phyloP scores from a whole-genome alignment of 1,139 yeast species.

The Pichiaceae sp. region DNA sequence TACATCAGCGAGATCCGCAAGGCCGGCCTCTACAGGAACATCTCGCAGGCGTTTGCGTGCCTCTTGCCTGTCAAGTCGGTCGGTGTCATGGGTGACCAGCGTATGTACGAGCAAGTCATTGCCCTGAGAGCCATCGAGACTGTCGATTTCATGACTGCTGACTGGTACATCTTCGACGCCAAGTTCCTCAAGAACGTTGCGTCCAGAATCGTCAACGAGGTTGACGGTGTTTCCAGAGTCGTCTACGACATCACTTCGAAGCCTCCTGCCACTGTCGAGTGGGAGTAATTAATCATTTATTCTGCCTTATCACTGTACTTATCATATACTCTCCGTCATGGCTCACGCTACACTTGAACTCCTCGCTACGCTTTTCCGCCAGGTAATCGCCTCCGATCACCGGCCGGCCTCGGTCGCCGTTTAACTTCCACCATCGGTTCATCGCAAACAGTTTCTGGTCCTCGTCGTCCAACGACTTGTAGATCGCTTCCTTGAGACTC shows the following conservation, averaged over 20 bases:
- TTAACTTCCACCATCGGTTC: slow-evolving; percentile 50
- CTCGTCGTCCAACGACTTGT: slow-evolving; percentile 42
- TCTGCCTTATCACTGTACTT: slow-evolving; percentile 1
- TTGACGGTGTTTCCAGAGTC: slow-evolving; percentile 97
- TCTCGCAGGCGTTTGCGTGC: slow-evolving; percentile 97
- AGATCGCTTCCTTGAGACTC: slow-evolving; percentile 74
- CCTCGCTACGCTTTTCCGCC: slow-evolving; percentile 25
- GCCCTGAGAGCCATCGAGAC: slow-evolving; percentile 98
- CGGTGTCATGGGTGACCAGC: slow-evolving; percentile 99
- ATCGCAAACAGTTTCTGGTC: slow-evolving; percentile 49
- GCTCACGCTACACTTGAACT: slow-evolving; percentile 47
- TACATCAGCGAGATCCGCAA: slow-evolving; percentile 91
- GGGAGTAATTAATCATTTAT: slow-evolving; percentile 88
- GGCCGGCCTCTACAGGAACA: slow-evolving; percentile 87
- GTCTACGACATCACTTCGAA: slow-evolving; percentile 97
- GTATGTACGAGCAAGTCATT: slow-evolving; percentile 98
- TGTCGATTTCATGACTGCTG: slow-evolving; percentile 98
- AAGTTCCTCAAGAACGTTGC: slow-evolving; percentile 88
- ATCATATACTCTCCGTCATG: slow-evolving; percentile 49
- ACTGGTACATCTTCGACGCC: slow-evolving; percentile 95
- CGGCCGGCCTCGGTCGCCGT: slow-evolving; percentile 31
- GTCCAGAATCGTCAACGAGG: slow-evolving; percentile 96
- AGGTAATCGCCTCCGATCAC: slow-evolving; percentile 24
- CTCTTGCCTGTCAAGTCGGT: slow-evolving; percentile 95
- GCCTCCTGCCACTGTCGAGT: slow-evolving; percentile 99